These are phyloP conservation scores for Limnanthes douglasii DNA, from an alignment of 345 rosid genomes.

Conservation along the genomic window DNA sequence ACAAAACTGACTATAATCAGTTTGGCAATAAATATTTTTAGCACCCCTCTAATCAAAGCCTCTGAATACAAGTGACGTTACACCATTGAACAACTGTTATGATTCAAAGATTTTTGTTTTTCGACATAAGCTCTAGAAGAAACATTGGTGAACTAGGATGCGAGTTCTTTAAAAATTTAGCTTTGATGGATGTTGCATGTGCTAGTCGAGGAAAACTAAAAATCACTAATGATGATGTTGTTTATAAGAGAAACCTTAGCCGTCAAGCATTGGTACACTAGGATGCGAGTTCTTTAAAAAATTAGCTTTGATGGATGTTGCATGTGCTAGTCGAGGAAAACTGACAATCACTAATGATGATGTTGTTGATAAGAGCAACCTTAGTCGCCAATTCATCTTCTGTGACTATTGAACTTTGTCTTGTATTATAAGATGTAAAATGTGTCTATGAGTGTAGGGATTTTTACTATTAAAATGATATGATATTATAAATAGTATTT, in stretches of 20 bases:
- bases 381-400: slow-evolving; percentile 94
- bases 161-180: slow-evolving; percentile 88
- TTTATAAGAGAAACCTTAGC: slow-evolving; percentile 99
- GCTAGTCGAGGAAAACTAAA: slow-evolving; percentile 69
- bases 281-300: slow-evolving; percentile 98
- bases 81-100: slow-evolving; percentile 64
- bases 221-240: slow-evolving; percentile 95
- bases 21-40: too few species aligned
- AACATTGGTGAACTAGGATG: slow-evolving; percentile 98
- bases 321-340: slow-evolving; percentile 72
- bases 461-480: too few species aligned
- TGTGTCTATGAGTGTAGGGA: too few species aligned
- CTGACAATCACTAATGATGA: slow-evolving; percentile 97
- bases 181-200: slow-evolving; percentile 93
- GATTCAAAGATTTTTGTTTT: slow-evolving; percentile 98
- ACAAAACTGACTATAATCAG: too few species aligned
- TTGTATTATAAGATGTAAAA: too few species aligned
- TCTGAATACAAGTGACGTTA: slow-evolving; percentile 51
- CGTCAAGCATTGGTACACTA: slow-evolving; percentile 95
- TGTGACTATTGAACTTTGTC: too few species aligned
- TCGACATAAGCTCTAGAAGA: slow-evolving; percentile 86
- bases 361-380: slow-evolving; percentile 97
- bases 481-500: too few species aligned
- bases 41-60: slow-evolving; percentile 80
- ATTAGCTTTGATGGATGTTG: slow-evolving; percentile 88